Base-by-base conservation (phyloP, 331 rosid species). In the Malus hybrid region DNA sequence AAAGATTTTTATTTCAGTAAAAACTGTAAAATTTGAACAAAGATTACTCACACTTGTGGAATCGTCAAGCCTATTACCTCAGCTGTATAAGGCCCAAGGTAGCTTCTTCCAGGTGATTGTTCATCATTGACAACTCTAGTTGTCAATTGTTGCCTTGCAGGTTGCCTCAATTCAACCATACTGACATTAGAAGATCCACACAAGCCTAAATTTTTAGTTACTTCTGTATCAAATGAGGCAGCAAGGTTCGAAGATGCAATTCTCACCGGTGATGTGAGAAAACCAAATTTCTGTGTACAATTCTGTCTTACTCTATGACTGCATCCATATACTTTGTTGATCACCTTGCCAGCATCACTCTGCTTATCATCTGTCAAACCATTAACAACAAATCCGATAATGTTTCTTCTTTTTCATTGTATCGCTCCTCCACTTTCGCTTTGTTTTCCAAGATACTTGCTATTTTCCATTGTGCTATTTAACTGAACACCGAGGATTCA, bases 1-100 rank as follows among this genome's bases (percentile, higher is more conserved):
- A 11, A 44, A 30, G 32, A 30, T 3, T 30, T 30, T 30, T 30
- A 30, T 30, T 30, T 30, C 32, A 30, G 32, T 30, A 30, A 30
- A 30, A 30, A 30, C 32, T 30, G 32, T 30, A 30, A 30, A 30
- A 30, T 30, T 30, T 30, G 32, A 30, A 30, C 32, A 30, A 30
- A 30, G 32, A 30, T 4, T 30, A 15, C 5, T 44, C 15, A 4
- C 15, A 44, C 50, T 12, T 5, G 0, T 44, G 98, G 98, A 7
- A 93, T 89, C 55, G 87, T 82, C 84, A 93, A 60, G 83, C 91
- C 97, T 36, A 89, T 84, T 50, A 93, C 75, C 75, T 90, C 98
- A 70, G 82, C 87, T 55, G 79, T 87, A 63, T 52, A 81, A 74
- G 90, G 93, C n/a, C 60, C 46, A 78, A 50, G 10, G 67, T 52